Base-by-base conservation (phyloP, 805 yeast species). In the Priceomyces melissophilus region DNA sequence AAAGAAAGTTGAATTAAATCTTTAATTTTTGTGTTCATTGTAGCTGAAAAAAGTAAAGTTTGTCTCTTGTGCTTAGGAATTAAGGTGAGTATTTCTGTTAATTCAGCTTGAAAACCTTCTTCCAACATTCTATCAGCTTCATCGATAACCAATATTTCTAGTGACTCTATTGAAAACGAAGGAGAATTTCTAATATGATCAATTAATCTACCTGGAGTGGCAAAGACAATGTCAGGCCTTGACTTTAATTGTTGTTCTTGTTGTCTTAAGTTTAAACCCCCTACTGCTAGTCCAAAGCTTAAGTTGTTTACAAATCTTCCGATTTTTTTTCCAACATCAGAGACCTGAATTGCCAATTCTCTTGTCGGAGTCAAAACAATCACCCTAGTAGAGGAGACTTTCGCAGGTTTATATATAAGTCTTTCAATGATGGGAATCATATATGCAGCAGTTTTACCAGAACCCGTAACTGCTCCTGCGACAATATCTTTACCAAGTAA, bases 71-170 rank as follows among this genome's bases (percentile, higher is more conserved):
- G 78, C 49, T 66, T 69, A 23, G 99, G 99, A 49, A 95, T 73
- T 40, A 91, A 71, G 10, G 85, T 76, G 64, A 93, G 76, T 45
- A 93, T 91, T 61, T 93, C 99, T 13, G 88, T 84, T 50, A 93
- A 72, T 65, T 93, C 99, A 39, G 82, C 87, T 65, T 90, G 96
- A 79, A 93, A 93, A 58, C 99, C 99, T 67, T 93, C 99, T 61
- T 93, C 99, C 53, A 93, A 76, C 98, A 93, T 93, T 71, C 99
- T 82, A 75, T 93, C 99, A 45, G 99, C 99, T 71, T 93, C 99
- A 71, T 93, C 99, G 52, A 93, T 76, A 25, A 93, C 95, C 54
- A 93, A 71, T 40, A 93, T 86, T 68, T 93, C 99, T 37, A 93
- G 93, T 27, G 82, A 75, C 51, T 93, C 98, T 36, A 89, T 95